A percentile compares a stretch with the other conserved stretches of the same genome.
Conservation (phyloP, 2,329 filamentous ascomycete species). For the Fusarium ambrosium region DNA sequence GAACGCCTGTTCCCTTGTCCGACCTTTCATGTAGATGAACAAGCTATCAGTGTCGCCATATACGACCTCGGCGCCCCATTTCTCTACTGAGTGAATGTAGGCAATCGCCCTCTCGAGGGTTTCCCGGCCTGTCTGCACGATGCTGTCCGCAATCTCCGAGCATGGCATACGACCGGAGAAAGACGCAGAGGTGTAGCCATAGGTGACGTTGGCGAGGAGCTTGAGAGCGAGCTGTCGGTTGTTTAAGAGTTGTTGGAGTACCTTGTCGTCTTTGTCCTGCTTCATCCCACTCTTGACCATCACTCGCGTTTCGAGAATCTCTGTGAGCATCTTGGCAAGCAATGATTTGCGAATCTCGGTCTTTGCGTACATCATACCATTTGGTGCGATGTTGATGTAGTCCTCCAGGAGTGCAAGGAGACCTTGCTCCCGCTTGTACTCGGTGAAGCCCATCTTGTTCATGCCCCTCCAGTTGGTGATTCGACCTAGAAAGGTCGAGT, state of each 20-base stretch:
- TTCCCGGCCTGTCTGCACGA: slow-evolving; percentile 95
- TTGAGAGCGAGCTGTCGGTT: slow-evolving; percentile 95
- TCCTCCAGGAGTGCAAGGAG: slow-evolving; percentile 84
- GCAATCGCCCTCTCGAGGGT: slow-evolving; percentile 95
- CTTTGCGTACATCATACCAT: slow-evolving; percentile 96
- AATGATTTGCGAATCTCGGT: slow-evolving; percentile 88
- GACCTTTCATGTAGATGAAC: slow-evolving; percentile 90
- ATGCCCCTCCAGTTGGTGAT: slow-evolving; percentile 89
- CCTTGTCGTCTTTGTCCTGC: slow-evolving; percentile 87
- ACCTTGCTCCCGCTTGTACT: slow-evolving; percentile 83
- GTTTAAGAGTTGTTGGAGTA: slow-evolving; percentile 87
- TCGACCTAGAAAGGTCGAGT: slow-evolving; percentile 93
- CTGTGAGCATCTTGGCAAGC: slow-evolving; percentile 94
- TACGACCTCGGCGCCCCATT: slow-evolving; percentile 96
- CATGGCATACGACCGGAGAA: slow-evolving; percentile 99
- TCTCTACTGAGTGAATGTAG: slow-evolving; percentile 86
- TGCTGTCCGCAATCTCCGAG: slow-evolving; percentile 97
- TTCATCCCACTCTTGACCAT: slow-evolving; percentile 99
- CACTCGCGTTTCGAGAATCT: slow-evolving; percentile 94
- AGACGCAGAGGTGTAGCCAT: slow-evolving; percentile 96
- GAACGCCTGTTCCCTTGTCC: slow-evolving; percentile 90
- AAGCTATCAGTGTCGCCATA: slow-evolving; percentile 98
- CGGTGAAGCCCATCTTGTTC: slow-evolving; percentile 94
- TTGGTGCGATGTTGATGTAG: slow-evolving; percentile 91
- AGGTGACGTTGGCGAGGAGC: slow-evolving; percentile 97